Evolutionary conservation across 306 rosid genomes (phyloP), one percentile per base, ranked within the genome.

Genomic region (Cicer judaicum): DNA sequence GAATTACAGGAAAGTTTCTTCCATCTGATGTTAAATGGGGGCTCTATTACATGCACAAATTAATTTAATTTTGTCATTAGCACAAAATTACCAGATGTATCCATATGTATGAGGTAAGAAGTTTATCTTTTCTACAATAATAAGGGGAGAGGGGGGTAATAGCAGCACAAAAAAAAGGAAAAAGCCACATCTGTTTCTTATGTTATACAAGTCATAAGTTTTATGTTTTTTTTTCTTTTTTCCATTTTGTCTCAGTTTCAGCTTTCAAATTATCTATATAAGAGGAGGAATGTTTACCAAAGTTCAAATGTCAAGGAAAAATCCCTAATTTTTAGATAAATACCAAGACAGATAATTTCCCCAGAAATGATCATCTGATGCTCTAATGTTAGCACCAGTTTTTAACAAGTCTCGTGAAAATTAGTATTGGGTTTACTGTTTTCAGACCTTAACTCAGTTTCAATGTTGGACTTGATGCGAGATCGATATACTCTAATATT

Each of bases 51-150:
- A 38, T 53, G 1, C 24, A 46, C 43, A 10, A 83, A 63, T 63
- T 48, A 16, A 46, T 18, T 41, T 63, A 73, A 68, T 40, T 53
- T 39, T 78, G 53, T 15, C 44, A 29, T 49, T 49, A 49, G 54
- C 54, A 49, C 14, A 5, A 16, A 62, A 71, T 34, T 21, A 19
- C 7, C 66, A 12, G 54, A 41, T 73, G 69, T 34, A 59, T 59
- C 38, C 18, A 29, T 29, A 29, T 29, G 34, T 29, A 29, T 29
- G 34, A 29, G 34, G 34, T 29, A 29, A 3, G 34, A 29, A 29
- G 34, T 29, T 29, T 29, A 29, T 29, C 34, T 3, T 24, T 24
- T 21, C 29, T 21, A 21, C 29, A 21, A 21, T 21, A 21, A 21
- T 21, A 21, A 21, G 29, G 29, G 29, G 29, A 16, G 18, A 16